Evolutionary conservation across 2,329 filamentous ascomycete species (phyloP), one percentile per base, ranked within the genome.

Genomic region (Thielaviopsis euricoi): DNA sequence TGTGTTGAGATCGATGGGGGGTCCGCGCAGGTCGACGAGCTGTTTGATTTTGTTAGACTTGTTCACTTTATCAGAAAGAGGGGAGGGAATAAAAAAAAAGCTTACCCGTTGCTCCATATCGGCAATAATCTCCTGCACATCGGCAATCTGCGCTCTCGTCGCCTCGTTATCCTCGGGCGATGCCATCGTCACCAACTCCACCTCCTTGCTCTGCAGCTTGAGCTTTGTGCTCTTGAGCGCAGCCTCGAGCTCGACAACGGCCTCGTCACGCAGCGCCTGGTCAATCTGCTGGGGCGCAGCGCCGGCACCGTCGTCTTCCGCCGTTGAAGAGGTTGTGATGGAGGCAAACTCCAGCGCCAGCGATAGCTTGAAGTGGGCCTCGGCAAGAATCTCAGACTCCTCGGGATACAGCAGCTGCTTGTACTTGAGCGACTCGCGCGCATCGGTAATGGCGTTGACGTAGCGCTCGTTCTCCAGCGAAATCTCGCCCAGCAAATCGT

Each of bases 311-410:
- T 73, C 71, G 3, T 74, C 72, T 22, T 66, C 69, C 56, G 75
- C 71, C 51, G 79, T 76, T 17, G 78, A 78, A 13, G 75, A 71
- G 1, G 79, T 76, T 6, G 83, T 87, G 52, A 93, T 81, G 0
- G 89, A 93, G 3, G 88, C 88, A 64, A 97, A 97, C 67, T 98
- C 93, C 26, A 98, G 79, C 0, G 93, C 93, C 17, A 98, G 80
- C 0, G 91, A 95, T 25, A 98, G 83, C 72, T 96, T 97, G 75
- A 87, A 98, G 73, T 98, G 89, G 17, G 88, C 91, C 73, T 98
- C 93, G 49, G 93, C 91, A 58, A 97, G 79, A 55, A 94, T 79
- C 64, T 89, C 86, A 15, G 87, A 89, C 62, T 94, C 88, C 54
- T 85, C 77, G 0, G 87, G 79, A 67, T 88, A 89, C 2, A 97